phyloP scores from a whole-genome alignment of 2,329 filamentous ascomycete genomes.

The Apiospora rasikravindrae region DNA sequence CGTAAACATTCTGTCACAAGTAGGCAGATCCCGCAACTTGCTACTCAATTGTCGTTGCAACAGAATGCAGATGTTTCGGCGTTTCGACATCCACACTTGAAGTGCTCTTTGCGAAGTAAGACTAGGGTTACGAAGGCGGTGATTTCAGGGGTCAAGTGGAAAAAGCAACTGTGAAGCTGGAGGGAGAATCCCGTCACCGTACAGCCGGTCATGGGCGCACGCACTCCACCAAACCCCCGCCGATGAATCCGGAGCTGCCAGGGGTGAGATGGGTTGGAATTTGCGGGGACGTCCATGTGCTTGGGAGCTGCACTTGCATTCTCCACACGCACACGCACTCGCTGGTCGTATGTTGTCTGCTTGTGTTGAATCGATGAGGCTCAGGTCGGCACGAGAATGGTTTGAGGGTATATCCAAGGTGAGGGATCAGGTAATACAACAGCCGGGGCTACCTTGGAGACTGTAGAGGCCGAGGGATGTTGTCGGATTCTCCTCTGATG shows the following conservation, averaged over 20 bases:
- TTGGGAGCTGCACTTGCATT: neutral
- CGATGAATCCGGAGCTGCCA: neutral
- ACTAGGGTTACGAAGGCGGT: neutral
- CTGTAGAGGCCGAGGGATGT: neutral
- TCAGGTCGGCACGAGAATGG: neutral
- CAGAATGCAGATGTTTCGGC: neutral
- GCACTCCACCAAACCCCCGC: neutral
- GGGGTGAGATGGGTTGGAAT: neutral
- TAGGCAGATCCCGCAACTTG: neutral
- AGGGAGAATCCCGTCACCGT: neutral
- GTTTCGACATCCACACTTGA: neutral
- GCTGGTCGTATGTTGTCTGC: neutral
- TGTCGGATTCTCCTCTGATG: neutral
- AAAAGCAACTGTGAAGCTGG: neutral
- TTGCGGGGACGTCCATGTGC: neutral
- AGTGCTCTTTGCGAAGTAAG: neutral
- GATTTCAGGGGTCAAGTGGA: neutral
- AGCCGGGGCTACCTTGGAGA: neutral
- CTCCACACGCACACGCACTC: slow-evolving; percentile 1
- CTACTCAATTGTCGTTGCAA: neutral
- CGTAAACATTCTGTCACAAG: neutral
- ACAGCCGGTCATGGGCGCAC: neutral
- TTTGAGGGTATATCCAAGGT: neutral
- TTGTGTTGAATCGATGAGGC: neutral
- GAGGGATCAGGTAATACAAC: too few relatives aligned